Evolutionary conservation across 2,329 filamentous ascomycete species (phyloP), one percentile per base, ranked within the genome.

Genomic region (Cercospora brassicicola): DNA sequence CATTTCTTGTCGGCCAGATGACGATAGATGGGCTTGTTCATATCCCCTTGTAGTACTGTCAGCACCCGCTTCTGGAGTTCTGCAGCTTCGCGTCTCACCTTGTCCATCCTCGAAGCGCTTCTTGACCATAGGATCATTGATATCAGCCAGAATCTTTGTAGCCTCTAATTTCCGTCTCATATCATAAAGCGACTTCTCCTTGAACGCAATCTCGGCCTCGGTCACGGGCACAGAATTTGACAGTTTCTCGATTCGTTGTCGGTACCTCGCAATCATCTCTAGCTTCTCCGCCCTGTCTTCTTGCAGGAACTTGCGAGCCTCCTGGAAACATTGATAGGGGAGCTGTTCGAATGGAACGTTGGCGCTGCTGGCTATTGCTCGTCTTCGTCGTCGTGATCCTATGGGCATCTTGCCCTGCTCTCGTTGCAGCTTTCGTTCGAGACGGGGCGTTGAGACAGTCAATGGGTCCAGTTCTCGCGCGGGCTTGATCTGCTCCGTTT

Each of bases 301-400:
- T 63, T 89, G 85, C 65, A 99, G 84, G 59, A 98, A 82, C 78
- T 93, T 92, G 71, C 94, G 88, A 48, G 95, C 95, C 82, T 97
- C 94, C 82, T 99, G 95, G 83, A 98, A 99, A 81, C 92, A 95
- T 85, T 98, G 94, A 82, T 96, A 99, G 18, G 95, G 95, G 73
- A 99, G 84, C 78, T 94, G 91, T 83, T 97, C 93, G 78, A 99
- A 97, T 28, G 94, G 93, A 60, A 97, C 83, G 70, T 85, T 82
- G 42, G 83, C 86, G 74, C 83, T 87, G 76, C 85, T 70, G 9
- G 69, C 67, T 28, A 79, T 72, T 51, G 78, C 81, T 78, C 94
- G 90, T 71, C 94, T 90, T 84, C 71, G 63, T 53, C 94, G 88
- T 74, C 94, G 89, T 56, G 93, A 96, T 61, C 94, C 94, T 75